Percentiles rank a stretch among this genome's conserved stretches.
These are phyloP conservation scores for Boechera retrofracta DNA, from an alignment of 345 rosid species.

Conservation along the genomic window DNA sequence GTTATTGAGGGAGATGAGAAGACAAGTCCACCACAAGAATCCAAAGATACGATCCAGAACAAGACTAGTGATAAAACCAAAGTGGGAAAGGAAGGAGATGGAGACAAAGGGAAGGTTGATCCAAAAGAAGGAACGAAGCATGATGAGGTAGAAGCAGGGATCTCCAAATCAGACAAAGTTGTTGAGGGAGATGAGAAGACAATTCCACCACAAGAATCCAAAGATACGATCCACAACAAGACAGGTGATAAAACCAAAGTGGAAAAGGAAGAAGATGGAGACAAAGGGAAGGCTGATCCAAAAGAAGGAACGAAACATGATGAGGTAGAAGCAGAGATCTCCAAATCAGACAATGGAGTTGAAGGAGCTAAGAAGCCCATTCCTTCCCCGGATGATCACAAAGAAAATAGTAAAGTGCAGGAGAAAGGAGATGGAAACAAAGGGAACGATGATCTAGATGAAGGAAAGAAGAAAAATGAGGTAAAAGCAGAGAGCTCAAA, in stretches of 20 bases:
- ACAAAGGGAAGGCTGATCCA: background rate
- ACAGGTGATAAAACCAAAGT: background rate
- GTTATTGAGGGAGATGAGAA: slow-evolving; percentile 11
- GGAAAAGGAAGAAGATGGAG: background rate
- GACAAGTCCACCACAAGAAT: slow-evolving; percentile 1
- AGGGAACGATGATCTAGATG: slow-evolving; percentile 8
- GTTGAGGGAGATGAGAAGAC: slow-evolving; percentile 10
- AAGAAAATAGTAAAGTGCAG: slow-evolving; percentile 15
- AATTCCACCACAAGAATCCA: slow-evolving; percentile 5
- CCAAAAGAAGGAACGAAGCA: no score
- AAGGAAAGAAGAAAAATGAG: slow-evolving; percentile 25
- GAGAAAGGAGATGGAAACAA: slow-evolving; percentile 24
- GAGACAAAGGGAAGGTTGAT: background rate
- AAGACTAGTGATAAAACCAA: background rate
- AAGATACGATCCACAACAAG: background rate
- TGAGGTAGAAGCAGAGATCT: slow-evolving; percentile 3
- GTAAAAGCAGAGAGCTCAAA: slow-evolving; percentile 12
- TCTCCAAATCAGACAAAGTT: background rate
- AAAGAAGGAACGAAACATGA: slow-evolving; percentile 7
- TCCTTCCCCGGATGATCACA: background rate
- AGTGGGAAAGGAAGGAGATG: background rate
- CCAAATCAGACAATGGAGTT: background rate
- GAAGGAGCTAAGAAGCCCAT: background rate
- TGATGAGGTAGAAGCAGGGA: background rate
- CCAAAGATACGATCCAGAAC: background rate